A percentile compares a stretch with the other conserved stretches of the same genome.
These are phyloP conservation scores for Histomonas meleagridis DNA, from an alignment of 208 protist species.

Conservation along the genomic window DNA sequence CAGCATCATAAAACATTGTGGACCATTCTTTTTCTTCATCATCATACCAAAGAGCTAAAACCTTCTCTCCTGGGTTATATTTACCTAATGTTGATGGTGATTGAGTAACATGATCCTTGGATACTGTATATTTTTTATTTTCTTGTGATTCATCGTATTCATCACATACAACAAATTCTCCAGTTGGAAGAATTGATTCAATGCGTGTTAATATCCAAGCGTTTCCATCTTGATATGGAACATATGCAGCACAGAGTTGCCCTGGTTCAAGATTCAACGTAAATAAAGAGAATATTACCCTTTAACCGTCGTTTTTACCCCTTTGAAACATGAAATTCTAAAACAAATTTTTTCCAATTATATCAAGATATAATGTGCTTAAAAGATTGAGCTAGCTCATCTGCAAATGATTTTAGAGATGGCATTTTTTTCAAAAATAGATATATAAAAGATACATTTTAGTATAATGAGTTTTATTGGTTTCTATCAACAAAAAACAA, in stretches of 20 bases:
- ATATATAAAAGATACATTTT: too few species aligned
- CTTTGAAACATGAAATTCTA: too few species aligned
- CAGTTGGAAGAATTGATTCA: not conserved
- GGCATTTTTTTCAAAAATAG: too few species aligned
- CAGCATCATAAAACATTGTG: slow-evolving; percentile 30
- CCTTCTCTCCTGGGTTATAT: not conserved
- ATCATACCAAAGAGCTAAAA: slow-evolving; percentile 13
- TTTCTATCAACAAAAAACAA: too few species aligned
- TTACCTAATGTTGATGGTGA: not conserved
- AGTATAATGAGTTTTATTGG: too few species aligned
- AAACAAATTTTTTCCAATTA: too few species aligned
- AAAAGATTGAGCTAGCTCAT: too few species aligned
- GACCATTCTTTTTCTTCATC: not conserved
- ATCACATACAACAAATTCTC: not conserved
- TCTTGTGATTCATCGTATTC: not conserved
- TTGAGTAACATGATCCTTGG: not conserved
- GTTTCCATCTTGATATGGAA: not conserved
- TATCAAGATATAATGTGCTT: too few species aligned
- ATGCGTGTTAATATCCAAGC: not conserved
- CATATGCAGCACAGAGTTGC: not conserved
- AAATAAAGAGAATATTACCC: too few species aligned
- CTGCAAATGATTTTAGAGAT: too few species aligned
- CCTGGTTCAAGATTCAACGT: too few species aligned
- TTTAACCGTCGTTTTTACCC: too few species aligned
- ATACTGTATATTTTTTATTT: not conserved